Evolutionary conservation across 352 stramenopile genomes (phyloP).

Genomic region (Pythium phragmiticola): DNA sequence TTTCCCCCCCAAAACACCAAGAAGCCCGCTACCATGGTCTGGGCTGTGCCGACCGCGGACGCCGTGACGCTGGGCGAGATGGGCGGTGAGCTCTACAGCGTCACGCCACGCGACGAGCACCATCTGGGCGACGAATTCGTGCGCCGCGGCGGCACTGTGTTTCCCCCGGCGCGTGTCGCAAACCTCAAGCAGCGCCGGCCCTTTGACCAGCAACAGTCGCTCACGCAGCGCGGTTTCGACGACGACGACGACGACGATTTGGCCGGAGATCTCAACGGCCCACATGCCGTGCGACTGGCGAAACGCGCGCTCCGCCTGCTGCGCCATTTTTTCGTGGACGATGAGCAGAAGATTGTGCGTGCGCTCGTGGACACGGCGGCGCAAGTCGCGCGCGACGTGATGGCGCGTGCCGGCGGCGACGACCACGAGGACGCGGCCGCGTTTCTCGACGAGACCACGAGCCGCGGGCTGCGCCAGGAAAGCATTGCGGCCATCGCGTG

Average conservation of each 20-base stretch:
- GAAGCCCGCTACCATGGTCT: no score
- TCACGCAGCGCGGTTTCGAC: conserved; percentile 36
- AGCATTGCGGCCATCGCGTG: conserved; percentile 59
- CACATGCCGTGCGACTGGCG: conserved; percentile 42
- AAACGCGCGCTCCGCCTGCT: conserved; percentile 29
- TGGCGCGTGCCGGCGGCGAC: conserved; percentile 28
- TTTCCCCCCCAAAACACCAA: conserved; percentile 2
- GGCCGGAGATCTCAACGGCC: conserved; percentile 33
- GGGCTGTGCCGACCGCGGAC: conserved; percentile 56
- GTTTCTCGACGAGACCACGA: conserved; percentile 21
- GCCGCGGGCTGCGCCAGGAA: conserved; percentile 29
- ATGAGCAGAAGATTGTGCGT: conserved; percentile 57
- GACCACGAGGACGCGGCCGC: conserved; percentile 31
- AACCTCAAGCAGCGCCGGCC: conserved; percentile 50
- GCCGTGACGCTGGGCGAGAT: conserved; percentile 79
- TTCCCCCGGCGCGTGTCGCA: conserved; percentile 51
- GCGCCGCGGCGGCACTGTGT: conserved; percentile 52
- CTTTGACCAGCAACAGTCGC: conserved; percentile 57
- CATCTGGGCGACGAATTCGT: conserved; percentile 69
- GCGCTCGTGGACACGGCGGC: conserved; percentile 28
- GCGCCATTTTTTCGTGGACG: conserved; percentile 54
- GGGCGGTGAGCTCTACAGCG: conserved; percentile 69
- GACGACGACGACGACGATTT: conserved; percentile 35
- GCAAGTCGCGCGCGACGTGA: conserved; percentile 22
- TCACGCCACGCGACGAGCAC: conserved; percentile 50